A percentile compares a stretch with the other conserved stretches of the same genome.
Evolutionary conservation across 2,329 filamentous ascomycete species (phyloP).

Genomic region (Calonectria ilicicola): DNA sequence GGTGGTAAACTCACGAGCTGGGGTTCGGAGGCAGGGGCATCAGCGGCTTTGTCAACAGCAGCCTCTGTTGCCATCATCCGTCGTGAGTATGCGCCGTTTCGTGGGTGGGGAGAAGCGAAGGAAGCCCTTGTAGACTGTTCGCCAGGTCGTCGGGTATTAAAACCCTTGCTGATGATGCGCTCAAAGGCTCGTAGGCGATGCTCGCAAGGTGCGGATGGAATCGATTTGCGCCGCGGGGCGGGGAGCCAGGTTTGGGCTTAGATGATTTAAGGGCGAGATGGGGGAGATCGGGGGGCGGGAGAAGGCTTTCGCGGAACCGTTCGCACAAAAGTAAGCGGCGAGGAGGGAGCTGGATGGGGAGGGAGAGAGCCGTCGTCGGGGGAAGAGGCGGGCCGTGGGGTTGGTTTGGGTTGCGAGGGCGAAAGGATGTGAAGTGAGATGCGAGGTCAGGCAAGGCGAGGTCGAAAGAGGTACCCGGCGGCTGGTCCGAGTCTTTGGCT

Average conservation of each 20-base stretch:
- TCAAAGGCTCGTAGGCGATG: slow-evolving; percentile 27
- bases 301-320: neutral
- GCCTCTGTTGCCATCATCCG: slow-evolving; percentile 76
- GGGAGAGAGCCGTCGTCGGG: slow-evolving; percentile 22
- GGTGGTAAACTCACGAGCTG: slow-evolving; percentile 56
- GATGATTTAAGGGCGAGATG: slow-evolving; percentile 16
- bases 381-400: slow-evolving; percentile 26
- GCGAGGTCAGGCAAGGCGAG: slow-evolving; percentile 35
- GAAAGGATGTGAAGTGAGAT: slow-evolving; percentile 29
- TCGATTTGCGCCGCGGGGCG: slow-evolving; percentile 27
- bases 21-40: slow-evolving; percentile 63
- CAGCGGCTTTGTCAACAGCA: slow-evolving; percentile 64
- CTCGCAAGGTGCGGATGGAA: slow-evolving; percentile 16
- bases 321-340: neutral
- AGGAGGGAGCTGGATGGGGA: slow-evolving; percentile 4
- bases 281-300: neutral
- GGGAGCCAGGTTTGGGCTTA: slow-evolving; percentile 23
- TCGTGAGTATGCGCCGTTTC: slow-evolving; percentile 55
- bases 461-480: slow-evolving; percentile 43
- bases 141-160: slow-evolving; percentile 33
- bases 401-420: slow-evolving; percentile 20
- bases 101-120: slow-evolving; percentile 42
- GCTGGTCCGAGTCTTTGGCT: slow-evolving; percentile 30
- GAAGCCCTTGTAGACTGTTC: slow-evolving; percentile 42
- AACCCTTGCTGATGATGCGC: slow-evolving; percentile 30